These are phyloP conservation scores for Penicillium sp. DNA, from an alignment of 2,329 filamentous ascomycete genomes.

Conservation along the genomic window DNA sequence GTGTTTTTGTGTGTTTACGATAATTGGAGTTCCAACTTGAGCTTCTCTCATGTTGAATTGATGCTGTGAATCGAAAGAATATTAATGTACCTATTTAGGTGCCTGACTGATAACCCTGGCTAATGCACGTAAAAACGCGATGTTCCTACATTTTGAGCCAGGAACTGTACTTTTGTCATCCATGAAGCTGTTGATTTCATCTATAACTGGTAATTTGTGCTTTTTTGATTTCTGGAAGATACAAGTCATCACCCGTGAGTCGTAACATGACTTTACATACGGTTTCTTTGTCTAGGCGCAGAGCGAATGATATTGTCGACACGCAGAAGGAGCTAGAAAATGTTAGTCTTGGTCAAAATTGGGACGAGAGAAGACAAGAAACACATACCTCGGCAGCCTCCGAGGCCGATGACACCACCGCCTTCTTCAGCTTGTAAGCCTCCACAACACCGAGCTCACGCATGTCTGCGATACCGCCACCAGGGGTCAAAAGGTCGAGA, in stretches of 20 bases:
- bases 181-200: background rate
- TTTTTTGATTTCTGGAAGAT: slow-evolving; percentile 1
- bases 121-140: no score
- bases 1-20: no score
- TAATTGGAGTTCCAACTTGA: no score
- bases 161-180: background rate
- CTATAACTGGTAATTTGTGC: background rate
- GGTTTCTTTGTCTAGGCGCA: slow-evolving; percentile 78
- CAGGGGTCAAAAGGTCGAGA: slow-evolving; percentile 82
- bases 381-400: slow-evolving; percentile 87
- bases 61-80: no score
- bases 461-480: slow-evolving; percentile 94
- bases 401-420: slow-evolving; percentile 94
- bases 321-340: slow-evolving; percentile 72
- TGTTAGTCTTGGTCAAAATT: background rate
- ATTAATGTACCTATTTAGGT: no score
- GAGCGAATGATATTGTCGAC: slow-evolving; percentile 98
- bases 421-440: slow-evolving; percentile 97
- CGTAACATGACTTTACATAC: slow-evolving; percentile 56
- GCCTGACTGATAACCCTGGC: no score
- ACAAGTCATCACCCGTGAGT: slow-evolving; percentile 15
- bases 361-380: background rate
- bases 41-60: no score
- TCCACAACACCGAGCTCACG: slow-evolving; percentile 91
- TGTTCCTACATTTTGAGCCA: no score